Evolutionary conservation across 2,329 filamentous ascomycete genomes (phyloP), one percentile per base, ranked within the genome.

Genomic region (Herpotrichia juniperi): DNA sequence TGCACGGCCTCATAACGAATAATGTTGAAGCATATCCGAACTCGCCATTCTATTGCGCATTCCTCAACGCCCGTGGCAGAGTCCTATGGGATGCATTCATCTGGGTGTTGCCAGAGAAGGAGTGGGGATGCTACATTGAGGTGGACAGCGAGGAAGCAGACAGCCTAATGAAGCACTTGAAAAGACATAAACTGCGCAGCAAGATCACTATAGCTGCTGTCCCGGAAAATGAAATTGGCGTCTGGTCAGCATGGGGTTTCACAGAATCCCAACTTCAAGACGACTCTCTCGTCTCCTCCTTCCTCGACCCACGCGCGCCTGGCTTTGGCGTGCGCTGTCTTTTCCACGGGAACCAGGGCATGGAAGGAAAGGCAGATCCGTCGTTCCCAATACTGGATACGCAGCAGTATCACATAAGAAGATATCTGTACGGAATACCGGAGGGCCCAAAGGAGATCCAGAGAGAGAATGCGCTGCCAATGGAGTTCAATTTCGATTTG

Each of bases 31-130:
- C 82, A 0, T 65, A 77, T 7, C 73, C 44, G 12, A 50, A 61
- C 7, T 56, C 75, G 2, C 73, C 68, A 0, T 72, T 69, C 50
- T 97, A 96, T 74, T 82, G 88, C 6, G 91, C 87, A 0, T 96
- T 99, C 66, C 80, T 99, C 35, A 96, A 89, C 61, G 91, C 93
- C 7, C 74, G 75, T 28, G 94, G 94, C 35, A 85, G 93, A 51
- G 83, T 99, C 9, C 78, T 97, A 37, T 85, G 93, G 77, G 94
- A 99, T 76, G 89, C 92, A 46, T 96, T 97, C 73, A 81, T 99
- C 42, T 97, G 96, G 78, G 60, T 63, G 28, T 48, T 64, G 22
- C 44, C 57, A 4, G 61, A 57, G 24, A 54, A 59, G 26, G 59
- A 72, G 24, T 74, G 73, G 56, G 79, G 81, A 25, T 93, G 89